Evolutionary conservation across 768 basidiomycete genomes (phyloP), one percentile per base, ranked within the genome.

Genomic region (Lentinula lateritia): DNA sequence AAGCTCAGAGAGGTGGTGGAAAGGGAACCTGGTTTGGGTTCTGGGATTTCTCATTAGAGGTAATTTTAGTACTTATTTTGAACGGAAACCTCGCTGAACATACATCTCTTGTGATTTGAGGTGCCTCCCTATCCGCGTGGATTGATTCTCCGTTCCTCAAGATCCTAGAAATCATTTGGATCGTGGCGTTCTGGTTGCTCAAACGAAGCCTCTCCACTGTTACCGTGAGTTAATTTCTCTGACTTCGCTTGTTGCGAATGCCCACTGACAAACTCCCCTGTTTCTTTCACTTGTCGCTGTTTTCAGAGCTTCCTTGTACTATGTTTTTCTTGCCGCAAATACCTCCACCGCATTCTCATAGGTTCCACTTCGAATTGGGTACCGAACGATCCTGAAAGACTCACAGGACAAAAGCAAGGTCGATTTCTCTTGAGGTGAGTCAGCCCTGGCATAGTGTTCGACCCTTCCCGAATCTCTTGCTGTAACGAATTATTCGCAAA

Each of bases 1-100:
- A 6, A 56, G 5, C 9, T 56, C 55, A 8, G 60, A 61, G 16
- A 28, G 41, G 52, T 61, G 60, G 50, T 61, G 60, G 60, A 54
- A 35, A 34, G 36, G 39, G 8, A 56, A 42, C 23, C 18, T 56
- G 5, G 28, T 56, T 15, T 43, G 41, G 38, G 20, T 34, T 6
- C 18, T 56, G 23, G 55, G 55, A 42, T 42, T 23, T 5, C 12
- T 42, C 6, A 38, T 56, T 7, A 20, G 55, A 56, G 55, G 55
- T 56, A 23, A 18, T 18, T 20, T 45, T 3, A 28, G 28, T 28
- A 28, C 28, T 28, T 28, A 28, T 28, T 28, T 4, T 28, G 0
- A 28, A 28, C 3, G 28, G 28, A 2, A 28, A 4, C 28, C 28
- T 28, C 28, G 28, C 28, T 28, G 28, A 28, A 28, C 28, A 28